phyloP scores from a whole-genome alignment of 306 rosid genomes.

The Malus fusca region DNA sequence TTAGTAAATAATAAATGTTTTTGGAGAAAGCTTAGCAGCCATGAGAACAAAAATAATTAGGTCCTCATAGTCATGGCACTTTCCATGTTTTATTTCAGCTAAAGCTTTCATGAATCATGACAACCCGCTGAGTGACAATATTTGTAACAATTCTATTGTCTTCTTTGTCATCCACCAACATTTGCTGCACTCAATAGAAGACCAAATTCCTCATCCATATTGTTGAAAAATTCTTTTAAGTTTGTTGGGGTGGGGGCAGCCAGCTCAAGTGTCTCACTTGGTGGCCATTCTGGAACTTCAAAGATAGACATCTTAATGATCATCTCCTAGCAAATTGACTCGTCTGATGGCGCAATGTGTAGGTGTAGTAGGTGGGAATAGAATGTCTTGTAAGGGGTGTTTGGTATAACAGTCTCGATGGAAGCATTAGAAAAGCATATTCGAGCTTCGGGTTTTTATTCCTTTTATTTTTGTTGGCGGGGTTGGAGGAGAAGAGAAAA shows the following conservation, averaged over 20 bases:
- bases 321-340: neutral
- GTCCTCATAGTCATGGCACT: neutral
- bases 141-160: neutral
- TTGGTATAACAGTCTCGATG: neutral
- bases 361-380: neutral
- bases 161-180: neutral
- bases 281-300: neutral
- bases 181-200: neutral
- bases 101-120: neutral
- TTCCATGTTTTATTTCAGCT: neutral
- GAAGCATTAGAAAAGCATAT: neutral
- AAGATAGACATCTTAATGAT: neutral
- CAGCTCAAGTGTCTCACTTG: neutral
- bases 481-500: neutral
- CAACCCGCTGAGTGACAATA: neutral
- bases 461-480: neutral
- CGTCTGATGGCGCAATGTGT: neutral
- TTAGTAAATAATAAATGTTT: neutral
- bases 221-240: neutral
- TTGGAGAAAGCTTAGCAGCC: neutral
- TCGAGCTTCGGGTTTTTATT: neutral
- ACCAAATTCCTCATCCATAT: neutral
- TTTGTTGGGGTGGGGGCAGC: constrained; percentile 4
- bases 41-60: neutral
- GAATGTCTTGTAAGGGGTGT: neutral